These are phyloP conservation scores for Myxozyma vanderwaltii DNA, from an alignment of 805 yeast species.

Conservation along the genomic window DNA sequence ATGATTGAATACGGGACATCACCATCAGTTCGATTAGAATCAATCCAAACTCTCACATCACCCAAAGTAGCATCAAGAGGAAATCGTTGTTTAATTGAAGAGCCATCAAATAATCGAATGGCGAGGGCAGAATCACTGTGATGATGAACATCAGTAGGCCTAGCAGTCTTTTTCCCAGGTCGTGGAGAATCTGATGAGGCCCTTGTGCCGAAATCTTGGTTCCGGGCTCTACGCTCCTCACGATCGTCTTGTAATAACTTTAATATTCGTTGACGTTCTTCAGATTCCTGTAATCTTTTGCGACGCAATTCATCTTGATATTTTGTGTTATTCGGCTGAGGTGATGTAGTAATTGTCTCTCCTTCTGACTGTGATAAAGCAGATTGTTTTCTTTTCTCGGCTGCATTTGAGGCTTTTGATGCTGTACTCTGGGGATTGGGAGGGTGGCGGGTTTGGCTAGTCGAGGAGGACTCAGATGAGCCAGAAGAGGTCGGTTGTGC, in stretches of 20 bases:
- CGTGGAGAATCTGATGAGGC: conserved; percentile 15
- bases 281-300: conserved; percentile 45
- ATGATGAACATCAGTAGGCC: conserved; percentile 17
- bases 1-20: conserved; percentile 54
- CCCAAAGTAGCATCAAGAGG: conserved; percentile 49
- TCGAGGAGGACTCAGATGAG: neutral
- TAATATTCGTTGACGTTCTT: conserved; percentile 60
- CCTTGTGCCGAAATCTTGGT: conserved; percentile 29
- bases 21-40: conserved; percentile 53
- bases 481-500: no score
- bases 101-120: conserved; percentile 71
- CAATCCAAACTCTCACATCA: conserved; percentile 65
- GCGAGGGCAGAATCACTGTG: conserved; percentile 49
- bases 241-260: conserved; percentile 56
- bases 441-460: neutral
- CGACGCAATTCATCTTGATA: conserved; percentile 47
- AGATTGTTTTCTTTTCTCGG: conserved; percentile 2
- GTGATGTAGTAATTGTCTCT: conserved; percentile 1
- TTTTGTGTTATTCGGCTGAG: conserved; percentile 26
- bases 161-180: neutral
- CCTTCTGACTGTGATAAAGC: neutral
- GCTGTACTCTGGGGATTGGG: neutral
- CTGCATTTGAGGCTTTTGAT: neutral
- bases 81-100: conserved; percentile 57
- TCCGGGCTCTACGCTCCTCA: conserved; percentile 47